Evolutionary conservation across 176 grass and related monocot genomes (phyloP).

Genomic region (Alopecurus myosuroides): DNA sequence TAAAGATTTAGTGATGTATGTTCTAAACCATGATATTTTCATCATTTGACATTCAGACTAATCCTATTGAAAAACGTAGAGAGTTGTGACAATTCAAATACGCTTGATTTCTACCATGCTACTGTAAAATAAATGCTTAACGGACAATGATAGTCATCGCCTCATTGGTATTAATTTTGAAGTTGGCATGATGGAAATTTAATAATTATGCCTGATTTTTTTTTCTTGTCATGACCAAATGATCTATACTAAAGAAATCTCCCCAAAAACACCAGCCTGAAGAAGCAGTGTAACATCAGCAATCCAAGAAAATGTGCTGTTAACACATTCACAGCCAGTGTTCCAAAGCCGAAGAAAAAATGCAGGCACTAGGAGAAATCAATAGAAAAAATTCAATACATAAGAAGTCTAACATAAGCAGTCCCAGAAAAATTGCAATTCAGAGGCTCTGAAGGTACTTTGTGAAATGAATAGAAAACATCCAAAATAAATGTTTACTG

Average conservation of each 20-base stretch:
- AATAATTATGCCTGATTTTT: neutral
- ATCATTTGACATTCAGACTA: slow-evolving; percentile 14
- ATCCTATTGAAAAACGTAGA: neutral
- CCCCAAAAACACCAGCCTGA: neutral
- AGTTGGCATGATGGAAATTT: neutral
- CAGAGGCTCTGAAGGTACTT: neutral
- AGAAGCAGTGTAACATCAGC: neutral
- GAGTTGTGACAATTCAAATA: slow-evolving; percentile 3
- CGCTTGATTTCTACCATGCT: neutral
- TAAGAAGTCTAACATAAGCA: neutral
- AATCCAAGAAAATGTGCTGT: neutral
- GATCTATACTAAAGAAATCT: neutral
- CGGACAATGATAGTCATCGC: neutral
- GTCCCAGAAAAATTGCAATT: neutral
- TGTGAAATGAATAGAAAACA: neutral
- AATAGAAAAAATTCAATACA: neutral
- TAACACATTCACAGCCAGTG: neutral
- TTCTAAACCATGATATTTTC: neutral
- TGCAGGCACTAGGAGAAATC: neutral
- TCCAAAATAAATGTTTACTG: neutral
- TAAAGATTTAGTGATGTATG: neutral
- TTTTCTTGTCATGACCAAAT: neutral
- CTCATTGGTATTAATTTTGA: neutral
- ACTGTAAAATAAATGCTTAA: neutral
- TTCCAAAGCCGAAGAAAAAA: neutral